Conservation (phyloP, 176 grass and related monocot genomes). For the Tillandsia fasciculata region DNA sequence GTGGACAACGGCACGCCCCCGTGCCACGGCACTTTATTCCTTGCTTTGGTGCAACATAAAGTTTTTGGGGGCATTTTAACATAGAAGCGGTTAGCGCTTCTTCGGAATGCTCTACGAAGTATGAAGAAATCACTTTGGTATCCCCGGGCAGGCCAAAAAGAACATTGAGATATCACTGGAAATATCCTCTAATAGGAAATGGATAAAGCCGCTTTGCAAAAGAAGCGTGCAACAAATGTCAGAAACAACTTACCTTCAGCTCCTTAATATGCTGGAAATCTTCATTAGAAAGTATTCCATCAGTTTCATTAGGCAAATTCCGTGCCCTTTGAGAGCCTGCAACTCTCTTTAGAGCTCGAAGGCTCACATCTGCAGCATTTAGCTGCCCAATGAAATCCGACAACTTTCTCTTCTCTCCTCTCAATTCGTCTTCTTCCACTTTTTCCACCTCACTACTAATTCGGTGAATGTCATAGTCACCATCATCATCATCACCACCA, state of each 20-base stretch:
- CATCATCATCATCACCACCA: conserved; percentile 26
- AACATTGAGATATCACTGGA: background rate
- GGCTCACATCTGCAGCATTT: conserved; percentile 71
- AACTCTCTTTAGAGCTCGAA: conserved; percentile 68
- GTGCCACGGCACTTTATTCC: no score
- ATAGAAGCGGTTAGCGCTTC: no score
- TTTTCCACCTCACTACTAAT: conserved; percentile 24
- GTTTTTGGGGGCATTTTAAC: no score
- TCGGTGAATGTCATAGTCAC: conserved; percentile 1
- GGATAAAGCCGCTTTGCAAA: background rate
- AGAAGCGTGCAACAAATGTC: background rate
- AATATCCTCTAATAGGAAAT: background rate
- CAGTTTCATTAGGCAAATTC: conserved; percentile 34
- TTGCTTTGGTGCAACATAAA: no score
- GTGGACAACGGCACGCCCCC: no score
- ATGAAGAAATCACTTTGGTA: no score
- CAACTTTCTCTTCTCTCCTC: conserved; percentile 63
- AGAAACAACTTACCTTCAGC: conserved; percentile 50
- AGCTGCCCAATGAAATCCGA: conserved; percentile 47
- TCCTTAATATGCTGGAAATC: conserved; percentile 89
- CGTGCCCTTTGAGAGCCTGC: conserved; percentile 38
- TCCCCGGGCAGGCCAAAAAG: no score
- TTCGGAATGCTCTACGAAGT: no score
- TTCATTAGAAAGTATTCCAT: conserved; percentile 74
- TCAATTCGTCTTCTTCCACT: conserved; percentile 27